Evolutionary conservation across 805 yeast genomes (phyloP), one percentile per base, ranked within the genome.

Genomic region (Sugiyamaella mastotermitis): DNA sequence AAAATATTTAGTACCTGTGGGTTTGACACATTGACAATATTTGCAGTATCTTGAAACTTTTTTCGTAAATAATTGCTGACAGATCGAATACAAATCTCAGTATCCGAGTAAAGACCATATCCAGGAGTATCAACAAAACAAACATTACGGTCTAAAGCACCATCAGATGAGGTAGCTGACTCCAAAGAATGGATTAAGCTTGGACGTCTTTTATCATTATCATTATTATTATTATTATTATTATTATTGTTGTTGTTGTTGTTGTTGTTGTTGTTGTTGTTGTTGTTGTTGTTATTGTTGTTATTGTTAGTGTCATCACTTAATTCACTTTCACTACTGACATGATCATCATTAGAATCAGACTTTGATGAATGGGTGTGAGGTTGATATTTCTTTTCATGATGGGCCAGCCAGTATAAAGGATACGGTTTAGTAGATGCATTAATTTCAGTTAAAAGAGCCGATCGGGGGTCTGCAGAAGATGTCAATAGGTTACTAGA

Each of bases 351-450:
- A 4, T 13, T 13, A 13, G 28, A 13, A 11, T 11, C 16, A 5
- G 11, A 3, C 9, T 15, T 15, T 3, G 31, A 13, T 11, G 11
- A 9, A 8, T 7, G 20, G n/a, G n/a, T n/a, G n/a, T n/a, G n/a
- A n/a, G n/a, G n/a, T n/a, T n/a, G n/a, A n/a, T n/a, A n/a, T 21
- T 34, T 22, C 19, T 34, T 26, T 15, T 34, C 37, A 3, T 34
- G 37, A 18, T 31, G 32, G 4, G 41, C 38, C 18, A 30, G 27
- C 46, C 45, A 41, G 27, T 45, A 51, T 14, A 41, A 40, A 2
- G 48, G 52, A 23, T 27, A 41, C 5, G 57, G 57, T 40, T 49
- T 43, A 3, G 57, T 42, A 5, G 57, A 52, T 25, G 51, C 57
- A 23, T 41, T 35, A 11, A 30, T 28, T 25, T 45, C 49, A 13